Percentiles rank a stretch among this genome's conserved stretches.
Conservation (phyloP, 177 flowering plant genomes). For the Vitis hybrid region DNA sequence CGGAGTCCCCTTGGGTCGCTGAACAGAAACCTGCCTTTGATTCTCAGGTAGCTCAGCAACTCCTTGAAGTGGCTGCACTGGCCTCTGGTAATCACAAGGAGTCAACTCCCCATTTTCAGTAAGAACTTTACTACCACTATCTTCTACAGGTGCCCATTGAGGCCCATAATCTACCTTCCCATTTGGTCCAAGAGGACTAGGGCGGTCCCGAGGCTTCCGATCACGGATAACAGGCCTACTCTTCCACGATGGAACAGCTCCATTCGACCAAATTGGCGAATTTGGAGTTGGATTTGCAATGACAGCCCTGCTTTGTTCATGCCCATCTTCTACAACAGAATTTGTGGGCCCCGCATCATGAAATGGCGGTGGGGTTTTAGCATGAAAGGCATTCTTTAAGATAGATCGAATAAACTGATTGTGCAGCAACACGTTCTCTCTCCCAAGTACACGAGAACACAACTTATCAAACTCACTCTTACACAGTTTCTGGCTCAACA, state of each 20-base stretch:
- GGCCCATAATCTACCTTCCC: conserved; percentile 60
- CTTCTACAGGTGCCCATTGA: conserved; percentile 33
- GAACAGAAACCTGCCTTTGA: conserved; percentile 41
- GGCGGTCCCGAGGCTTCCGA: conserved; percentile 58
- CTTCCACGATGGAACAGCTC: conserved; percentile 71
- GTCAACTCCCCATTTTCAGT: conserved; percentile 69
- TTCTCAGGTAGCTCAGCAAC: conserved; percentile 55
- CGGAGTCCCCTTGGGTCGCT: conserved; percentile 29
- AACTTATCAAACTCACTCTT: conserved; percentile 79
- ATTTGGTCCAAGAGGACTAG: conserved; percentile 74
- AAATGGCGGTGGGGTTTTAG: conserved; percentile 62
- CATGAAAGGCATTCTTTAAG: conserved; percentile 77
- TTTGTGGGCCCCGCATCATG: conserved; percentile 32
- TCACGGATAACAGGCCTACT: conserved; percentile 60
- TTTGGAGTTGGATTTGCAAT: conserved; percentile 29
- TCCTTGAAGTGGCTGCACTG: conserved; percentile 52
- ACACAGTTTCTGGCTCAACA: conserved; percentile 69
- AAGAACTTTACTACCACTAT: conserved; percentile 33
- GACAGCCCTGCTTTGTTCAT: conserved; percentile 41
- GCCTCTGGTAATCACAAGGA: conserved; percentile 61
- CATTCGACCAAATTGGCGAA: conserved; percentile 67
- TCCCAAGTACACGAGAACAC: conserved; percentile 66
- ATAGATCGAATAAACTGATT: conserved; percentile 79
- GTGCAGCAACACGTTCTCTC: conserved; percentile 81
- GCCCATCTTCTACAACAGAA: conserved; percentile 39